phyloP scores from a whole-genome alignment of 2,329 filamentous ascomycete genomes.

The Colletotrichum plurivorum region DNA sequence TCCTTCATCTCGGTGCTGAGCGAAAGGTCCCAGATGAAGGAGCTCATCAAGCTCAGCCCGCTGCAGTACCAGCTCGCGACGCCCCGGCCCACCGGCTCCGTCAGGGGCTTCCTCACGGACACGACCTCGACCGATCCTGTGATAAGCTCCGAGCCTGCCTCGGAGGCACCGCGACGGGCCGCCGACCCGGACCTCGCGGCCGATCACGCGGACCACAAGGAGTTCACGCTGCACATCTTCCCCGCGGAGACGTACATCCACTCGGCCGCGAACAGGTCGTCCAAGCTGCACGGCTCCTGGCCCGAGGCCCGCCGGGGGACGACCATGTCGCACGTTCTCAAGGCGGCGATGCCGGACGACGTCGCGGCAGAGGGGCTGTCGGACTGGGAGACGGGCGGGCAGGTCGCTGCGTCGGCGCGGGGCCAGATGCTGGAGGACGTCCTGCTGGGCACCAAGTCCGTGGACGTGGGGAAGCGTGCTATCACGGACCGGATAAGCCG shows the following conservation, averaged over 20 bases:
- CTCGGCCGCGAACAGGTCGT: slow-evolving; percentile 50
- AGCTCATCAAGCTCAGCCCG: slow-evolving; percentile 62
- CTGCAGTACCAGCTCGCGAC: slow-evolving; percentile 60
- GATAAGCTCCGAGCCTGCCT: not conserved
- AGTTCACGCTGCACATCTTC: slow-evolving; percentile 60
- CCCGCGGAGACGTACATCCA: slow-evolving; percentile 57
- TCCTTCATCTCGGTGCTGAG: slow-evolving; percentile 66
- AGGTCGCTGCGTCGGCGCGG: slow-evolving; percentile 42
- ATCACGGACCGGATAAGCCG: slow-evolving; percentile 25
- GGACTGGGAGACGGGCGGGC: slow-evolving; percentile 57
- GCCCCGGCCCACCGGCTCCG: slow-evolving; percentile 43
- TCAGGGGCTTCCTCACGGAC: slow-evolving; percentile 50
- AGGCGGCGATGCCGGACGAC: slow-evolving; percentile 55
- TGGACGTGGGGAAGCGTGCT: slow-evolving; percentile 31
- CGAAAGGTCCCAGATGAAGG: slow-evolving; percentile 53
- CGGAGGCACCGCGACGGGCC: not conserved
- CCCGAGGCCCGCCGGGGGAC: slow-evolving; percentile 49
- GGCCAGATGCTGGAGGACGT: slow-evolving; percentile 44
- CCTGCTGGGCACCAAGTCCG: slow-evolving; percentile 36
- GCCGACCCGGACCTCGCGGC: not conserved
- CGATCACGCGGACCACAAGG: slow-evolving; percentile 43
- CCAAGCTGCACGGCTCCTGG: slow-evolving; percentile 59
- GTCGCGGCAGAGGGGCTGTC: slow-evolving; percentile 56
- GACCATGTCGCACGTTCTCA: slow-evolving; percentile 53
- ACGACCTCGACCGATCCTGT: slow-evolving; percentile 36